These are phyloP conservation scores for Yamadazyma dushanensis DNA, from an alignment of 1,139 yeast genomes.

Conservation along the genomic window DNA sequence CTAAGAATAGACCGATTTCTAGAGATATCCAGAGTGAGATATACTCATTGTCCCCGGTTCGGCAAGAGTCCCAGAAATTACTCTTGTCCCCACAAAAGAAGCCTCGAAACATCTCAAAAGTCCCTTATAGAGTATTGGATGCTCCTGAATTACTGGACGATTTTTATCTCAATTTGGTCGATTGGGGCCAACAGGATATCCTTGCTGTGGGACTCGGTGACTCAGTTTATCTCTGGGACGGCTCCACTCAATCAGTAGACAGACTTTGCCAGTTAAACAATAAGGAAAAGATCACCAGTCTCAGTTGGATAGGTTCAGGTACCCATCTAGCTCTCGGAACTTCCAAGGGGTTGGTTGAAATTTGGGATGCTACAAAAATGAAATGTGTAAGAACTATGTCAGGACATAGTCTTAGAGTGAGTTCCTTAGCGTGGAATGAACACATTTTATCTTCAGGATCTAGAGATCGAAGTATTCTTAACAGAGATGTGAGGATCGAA, in stretches of 20 bases:
- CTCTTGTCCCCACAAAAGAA: slow-evolving; percentile 80
- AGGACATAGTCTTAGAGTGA: slow-evolving; percentile 84
- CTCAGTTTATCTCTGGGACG: slow-evolving; percentile 89
- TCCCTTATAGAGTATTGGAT: slow-evolving; percentile 90
- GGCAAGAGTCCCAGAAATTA: slow-evolving; percentile 82
- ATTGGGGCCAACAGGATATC: slow-evolving; percentile 92
- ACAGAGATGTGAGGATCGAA: slow-evolving; percentile 87
- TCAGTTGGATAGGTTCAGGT: slow-evolving; percentile 94
- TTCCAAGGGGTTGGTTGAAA: slow-evolving; percentile 80
- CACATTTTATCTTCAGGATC: slow-evolving; percentile 87
- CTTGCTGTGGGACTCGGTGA: slow-evolving; percentile 90
- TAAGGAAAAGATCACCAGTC: slow-evolving; percentile 72
- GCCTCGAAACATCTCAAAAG: slow-evolving; percentile 74
- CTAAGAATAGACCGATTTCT: slow-evolving; percentile 58
- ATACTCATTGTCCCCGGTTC: slow-evolving; percentile 81
- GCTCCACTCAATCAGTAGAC: slow-evolving; percentile 79
- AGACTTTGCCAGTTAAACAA: slow-evolving; percentile 70
- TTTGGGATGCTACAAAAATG: slow-evolving; percentile 90
- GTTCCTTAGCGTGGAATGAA: slow-evolving; percentile 92
- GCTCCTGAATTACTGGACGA: slow-evolving; percentile 97
- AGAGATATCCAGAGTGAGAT: slow-evolving; percentile 68
- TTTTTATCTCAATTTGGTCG: slow-evolving; percentile 85
- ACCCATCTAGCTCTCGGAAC: slow-evolving; percentile 95
- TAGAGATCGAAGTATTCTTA: slow-evolving; percentile 79
- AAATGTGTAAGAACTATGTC: slow-evolving; percentile 88